phyloP scores from a whole-genome alignment of 371 early-diverging fungal species.

The Mucor ambiguus region DNA sequence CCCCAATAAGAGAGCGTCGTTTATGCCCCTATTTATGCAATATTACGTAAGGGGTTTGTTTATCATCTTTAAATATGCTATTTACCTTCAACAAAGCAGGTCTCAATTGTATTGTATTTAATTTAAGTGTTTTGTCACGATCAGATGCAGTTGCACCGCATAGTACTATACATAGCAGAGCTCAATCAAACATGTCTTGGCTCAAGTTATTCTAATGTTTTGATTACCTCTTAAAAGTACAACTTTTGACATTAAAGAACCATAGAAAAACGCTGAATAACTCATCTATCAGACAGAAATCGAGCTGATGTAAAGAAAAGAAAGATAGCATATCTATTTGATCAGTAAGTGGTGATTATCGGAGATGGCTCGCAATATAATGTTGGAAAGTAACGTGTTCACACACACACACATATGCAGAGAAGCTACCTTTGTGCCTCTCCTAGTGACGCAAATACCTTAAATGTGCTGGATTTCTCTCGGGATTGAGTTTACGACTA shows the following conservation, averaged over 20 bases:
- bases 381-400: not conserved
- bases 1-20: conserved; percentile 35
- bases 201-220: no score
- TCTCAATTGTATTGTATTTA: conserved; percentile 22
- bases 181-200: not conserved
- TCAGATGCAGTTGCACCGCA: conserved; percentile 28
- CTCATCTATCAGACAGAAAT: conserved; percentile 1
- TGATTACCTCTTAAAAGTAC: conserved; percentile 38
- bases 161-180: conserved; percentile 27
- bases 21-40: conserved; percentile 28
- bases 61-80: not conserved
- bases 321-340: not conserved
- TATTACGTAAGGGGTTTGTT: not conserved
- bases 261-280: conserved; percentile 43
- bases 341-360: not conserved
- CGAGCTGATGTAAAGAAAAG: not conserved
- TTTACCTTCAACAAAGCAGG: conserved; percentile 37
- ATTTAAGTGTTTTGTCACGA: conserved; percentile 20
- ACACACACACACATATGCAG: not conserved
- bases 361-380: not conserved
- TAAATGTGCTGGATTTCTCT: conserved; percentile 6
- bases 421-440: not conserved
- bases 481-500: conserved; percentile 12
- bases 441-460: conserved; percentile 12
- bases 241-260: conserved; percentile 37